Base-by-base conservation (phyloP, 768 basidiomycete species). In the Pholiota conissans region DNA sequence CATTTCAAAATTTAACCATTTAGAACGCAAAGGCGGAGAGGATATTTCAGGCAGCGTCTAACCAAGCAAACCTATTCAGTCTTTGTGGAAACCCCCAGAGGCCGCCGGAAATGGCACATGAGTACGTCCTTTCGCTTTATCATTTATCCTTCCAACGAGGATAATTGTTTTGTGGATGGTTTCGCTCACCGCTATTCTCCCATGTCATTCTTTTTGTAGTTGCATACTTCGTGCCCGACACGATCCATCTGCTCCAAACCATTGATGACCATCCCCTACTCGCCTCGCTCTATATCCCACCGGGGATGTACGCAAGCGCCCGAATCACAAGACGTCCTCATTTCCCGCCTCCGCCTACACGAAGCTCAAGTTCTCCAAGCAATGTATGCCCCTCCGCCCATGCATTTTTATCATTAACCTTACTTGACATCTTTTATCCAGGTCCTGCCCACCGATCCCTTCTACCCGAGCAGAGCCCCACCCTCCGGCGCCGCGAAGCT, bases 61-160 rank as follows among this genome's bases (percentile, higher is more conserved):
- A 79, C 89, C 56, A 91, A 91, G 65, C 90, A 92, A 68, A 91
- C 90, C 0, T 92, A 90, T 67, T 90, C 89, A 7, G 89, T 89
- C 27, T 89, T 79, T 63, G 86, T 90, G 34, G 79, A 87, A n/a
- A 86, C 83, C 2, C 64, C 79, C 18, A 72, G 76, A 55, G 89
- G 88, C n/a, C 80, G 81, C 56, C 79, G 86, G 61, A 92, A 92
- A 64, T 91, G 90, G 90, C 90, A 92, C 63, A 77, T 92, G 29
- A 91, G 90, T 90, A 69, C 52, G 86, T 40, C 27, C 42, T 11
- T 28, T 7, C 37, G 46, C 18, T 40, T 29, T 34, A 45, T 26
- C 27, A 18, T 53, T 49, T 45, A 52, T n/a, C 52, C 27, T 39
- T 42, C 27, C 32, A n/a, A 52, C n/a, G n/a, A 26, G 39, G 30